A percentile compares a stretch with the other conserved stretches of the same genome.
Conservation (phyloP, 1,284 basidiomycete genomes). For the Cryptococcus sp. region DNA sequence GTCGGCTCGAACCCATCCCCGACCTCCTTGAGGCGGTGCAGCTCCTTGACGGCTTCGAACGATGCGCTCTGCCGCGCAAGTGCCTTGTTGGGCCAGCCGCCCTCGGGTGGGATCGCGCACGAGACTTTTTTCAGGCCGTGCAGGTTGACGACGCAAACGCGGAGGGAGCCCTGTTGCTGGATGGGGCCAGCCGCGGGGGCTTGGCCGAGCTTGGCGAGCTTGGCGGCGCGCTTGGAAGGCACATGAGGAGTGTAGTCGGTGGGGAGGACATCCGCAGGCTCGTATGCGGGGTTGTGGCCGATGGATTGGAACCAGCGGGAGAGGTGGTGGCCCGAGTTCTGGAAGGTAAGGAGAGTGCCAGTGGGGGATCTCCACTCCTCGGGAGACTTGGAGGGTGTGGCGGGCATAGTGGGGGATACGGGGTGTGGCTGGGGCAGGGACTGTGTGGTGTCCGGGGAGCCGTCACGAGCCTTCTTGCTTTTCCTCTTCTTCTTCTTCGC, state of each 20-base stretch:
- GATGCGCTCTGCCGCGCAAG: slow-evolving; percentile 13
- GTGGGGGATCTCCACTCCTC: neutral
- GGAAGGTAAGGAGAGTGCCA: slow-evolving; percentile 9
- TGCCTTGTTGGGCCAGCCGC: slow-evolving; percentile 10
- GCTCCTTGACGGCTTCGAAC: slow-evolving; percentile 12
- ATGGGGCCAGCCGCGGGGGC: neutral
- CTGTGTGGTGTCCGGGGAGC: neutral
- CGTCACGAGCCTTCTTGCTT: neutral
- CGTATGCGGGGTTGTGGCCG: slow-evolving; percentile 1
- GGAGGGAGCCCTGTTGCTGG: slow-evolving; percentile 5
- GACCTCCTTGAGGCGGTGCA: slow-evolving; percentile 4
- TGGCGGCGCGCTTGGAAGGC: slow-evolving; percentile 1
- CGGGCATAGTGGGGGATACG: neutral
- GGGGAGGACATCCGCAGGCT: slow-evolving; percentile 4
- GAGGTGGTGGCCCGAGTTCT: slow-evolving; percentile 9
- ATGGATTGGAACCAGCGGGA: slow-evolving; percentile 8
- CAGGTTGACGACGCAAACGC: slow-evolving; percentile 10
- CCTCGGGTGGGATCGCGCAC: neutral
- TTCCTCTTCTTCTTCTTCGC: neutral
- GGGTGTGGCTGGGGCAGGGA: neutral
- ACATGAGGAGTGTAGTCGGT: neutral
- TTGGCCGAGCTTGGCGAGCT: neutral
- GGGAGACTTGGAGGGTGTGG: neutral
- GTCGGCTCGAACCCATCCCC: slow-evolving; percentile 7
- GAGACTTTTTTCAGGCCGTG: slow-evolving; percentile 3